Conservation (phyloP, 352 stramenopile genomes). For the Thalassiosira pacifica region DNA sequence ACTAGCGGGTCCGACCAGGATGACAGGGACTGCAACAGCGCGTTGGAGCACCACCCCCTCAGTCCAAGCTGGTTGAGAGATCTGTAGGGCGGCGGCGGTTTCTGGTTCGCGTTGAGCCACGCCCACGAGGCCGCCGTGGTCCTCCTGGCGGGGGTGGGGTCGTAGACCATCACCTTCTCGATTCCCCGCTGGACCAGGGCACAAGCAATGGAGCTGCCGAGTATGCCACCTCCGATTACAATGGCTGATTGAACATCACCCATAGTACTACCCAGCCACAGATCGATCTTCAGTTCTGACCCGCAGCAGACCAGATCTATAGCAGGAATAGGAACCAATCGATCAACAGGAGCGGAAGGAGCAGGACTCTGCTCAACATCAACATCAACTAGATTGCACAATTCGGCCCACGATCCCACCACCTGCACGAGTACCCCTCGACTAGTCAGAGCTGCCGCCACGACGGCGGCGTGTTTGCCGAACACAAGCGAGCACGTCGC, state of each 20-base stretch:
- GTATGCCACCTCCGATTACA: constrained; percentile 71
- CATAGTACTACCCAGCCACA: no score
- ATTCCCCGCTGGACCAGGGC: constrained; percentile 48
- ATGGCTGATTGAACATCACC: constrained; percentile 47
- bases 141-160: constrained; percentile 41
- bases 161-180: constrained; percentile 56
- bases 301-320: no score
- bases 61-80: constrained; percentile 74
- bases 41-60: constrained; percentile 64
- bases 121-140: constrained; percentile 70
- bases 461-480: no score
- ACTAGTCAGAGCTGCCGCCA: no score
- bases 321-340: no score
- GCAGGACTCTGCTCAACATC: no score
- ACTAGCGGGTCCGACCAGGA: constrained; percentile 70
- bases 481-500: no score
- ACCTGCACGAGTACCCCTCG: no score
- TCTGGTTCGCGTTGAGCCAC: constrained; percentile 80
- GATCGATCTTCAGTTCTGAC: no score
- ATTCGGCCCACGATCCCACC: no score
- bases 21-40: constrained; percentile 52
- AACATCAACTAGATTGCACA: no score
- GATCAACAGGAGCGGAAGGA: no score
- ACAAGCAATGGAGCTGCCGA: constrained; percentile 69
- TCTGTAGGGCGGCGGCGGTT: constrained; percentile 65